Evolutionary conservation across 2,329 filamentous ascomycete genomes (phyloP), one percentile per base, ranked within the genome.

Genomic region (Seiridium cupressi): DNA sequence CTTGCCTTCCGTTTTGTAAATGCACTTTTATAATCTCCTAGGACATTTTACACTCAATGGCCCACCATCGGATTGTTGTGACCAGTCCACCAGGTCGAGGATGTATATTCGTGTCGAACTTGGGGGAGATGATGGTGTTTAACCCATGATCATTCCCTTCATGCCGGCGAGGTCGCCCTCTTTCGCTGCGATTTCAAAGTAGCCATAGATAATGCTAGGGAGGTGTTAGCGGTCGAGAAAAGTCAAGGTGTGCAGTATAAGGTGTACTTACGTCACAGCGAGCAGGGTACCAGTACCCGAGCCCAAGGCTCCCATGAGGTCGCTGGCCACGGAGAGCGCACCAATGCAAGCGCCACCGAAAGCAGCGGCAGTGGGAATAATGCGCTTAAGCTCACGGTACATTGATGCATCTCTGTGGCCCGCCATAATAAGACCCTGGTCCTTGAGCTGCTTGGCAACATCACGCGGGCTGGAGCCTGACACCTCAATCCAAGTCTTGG

Each of bases 401-500:
- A 99, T 99, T 84, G 91, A 96, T 86, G 98, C 94, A 79, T 99
- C 96, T 81, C 95, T 92, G 84, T 99, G 95, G 74, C 95, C 95
- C 72, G 95, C 94, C 96, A 99, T 99, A 69, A 99, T 94, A 61
- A 99, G 89, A 76, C 95, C 95, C 81, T 99, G 95, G 74, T 99
- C 96, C 89, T 99, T 99, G 77, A 99, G 89, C 83, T 98, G 95
- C 88, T 99, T 99, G 72, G 95, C 95, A 68, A 99, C 96, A 74
- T 99, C 95, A 73, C 95, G 91, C 62, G 95, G 96, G 82, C 92
- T 94, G 65, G 94, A 97, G 73, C 95, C 96, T 44, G 95, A 98
- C 66, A 99, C 95, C 81, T 99, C 95, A 71, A 99, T 99, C 95
- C 95, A 99, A 58, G 96, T 99, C 91, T 99, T 99, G 79, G 93